Percentiles rank a stretch among this genome's conserved stretches.
phyloP scores from a whole-genome alignment of 257 asterid genomes.

The Nicotiana noctiflora region DNA sequence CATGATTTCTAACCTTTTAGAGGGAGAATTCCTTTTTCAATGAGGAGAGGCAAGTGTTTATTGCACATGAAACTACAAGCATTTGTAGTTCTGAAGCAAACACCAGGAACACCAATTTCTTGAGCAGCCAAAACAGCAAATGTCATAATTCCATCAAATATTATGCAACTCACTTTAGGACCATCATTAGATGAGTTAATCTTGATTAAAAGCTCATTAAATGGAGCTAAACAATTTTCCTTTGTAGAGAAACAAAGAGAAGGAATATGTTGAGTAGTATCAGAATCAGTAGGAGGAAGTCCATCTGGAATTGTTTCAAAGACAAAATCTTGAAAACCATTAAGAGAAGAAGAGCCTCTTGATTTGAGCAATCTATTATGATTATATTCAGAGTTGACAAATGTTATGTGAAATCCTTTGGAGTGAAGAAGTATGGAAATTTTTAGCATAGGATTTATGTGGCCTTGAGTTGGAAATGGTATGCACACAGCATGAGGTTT shows the following conservation, averaged over 20 bases:
- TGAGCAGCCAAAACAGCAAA: constrained; percentile 29
- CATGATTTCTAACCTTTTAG: constrained; percentile 21
- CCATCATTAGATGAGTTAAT: constrained; percentile 8
- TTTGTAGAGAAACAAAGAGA: constrained; percentile 26
- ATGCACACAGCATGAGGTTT: constrained; percentile 30
- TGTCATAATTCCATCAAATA: constrained; percentile 26
- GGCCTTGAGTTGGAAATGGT: constrained; percentile 38
- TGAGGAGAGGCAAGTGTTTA: constrained; percentile 16
- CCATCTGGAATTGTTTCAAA: constrained; percentile 42
- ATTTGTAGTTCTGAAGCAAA: constrained; percentile 19
- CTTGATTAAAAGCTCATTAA: constrained; percentile 18
- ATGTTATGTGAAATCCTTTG: constrained; percentile 31
- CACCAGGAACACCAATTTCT: constrained; percentile 35
- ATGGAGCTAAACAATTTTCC: constrained; percentile 26
- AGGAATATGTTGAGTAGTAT: constrained; percentile 13
- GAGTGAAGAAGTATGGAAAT: constrained; percentile 27
- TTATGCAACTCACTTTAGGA: constrained; percentile 30
- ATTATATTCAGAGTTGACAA: constrained; percentile 22
- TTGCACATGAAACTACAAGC: constrained; percentile 25
- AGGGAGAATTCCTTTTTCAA: constrained; percentile 25
- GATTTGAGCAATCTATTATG: constrained; percentile 28
- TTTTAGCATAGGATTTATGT: constrained; percentile 35
- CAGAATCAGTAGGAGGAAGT: constrained; percentile 14
- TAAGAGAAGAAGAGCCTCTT: not conserved
- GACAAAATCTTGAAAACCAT: constrained; percentile 17